A percentile compares a stretch with the other conserved stretches of the same genome.
Conservation (phyloP, 805 yeast genomes). For the Zygosaccharomyces pseudorouxii region DNA sequence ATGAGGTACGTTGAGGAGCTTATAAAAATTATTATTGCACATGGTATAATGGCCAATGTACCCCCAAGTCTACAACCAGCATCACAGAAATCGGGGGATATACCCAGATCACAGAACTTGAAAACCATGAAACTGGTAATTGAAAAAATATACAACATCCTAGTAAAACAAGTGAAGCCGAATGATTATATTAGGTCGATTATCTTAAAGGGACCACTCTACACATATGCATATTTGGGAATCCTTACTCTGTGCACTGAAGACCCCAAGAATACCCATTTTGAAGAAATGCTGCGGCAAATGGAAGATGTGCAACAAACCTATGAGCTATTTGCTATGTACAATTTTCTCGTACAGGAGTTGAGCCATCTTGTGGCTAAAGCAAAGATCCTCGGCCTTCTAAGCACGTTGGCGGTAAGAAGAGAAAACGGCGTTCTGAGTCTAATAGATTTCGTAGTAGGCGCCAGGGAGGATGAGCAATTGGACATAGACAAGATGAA, state of each 20-base stretch:
- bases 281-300: conserved; percentile 16
- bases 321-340: conserved; percentile 57
- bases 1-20: conserved; percentile 67
- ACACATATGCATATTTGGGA: conserved; percentile 52
- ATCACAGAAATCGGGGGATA: conserved; percentile 22
- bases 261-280: not conserved
- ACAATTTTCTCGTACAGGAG: conserved; percentile 52
- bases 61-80: conserved; percentile 60
- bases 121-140: conserved; percentile 18
- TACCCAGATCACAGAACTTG: conserved; percentile 17
- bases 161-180: conserved; percentile 15
- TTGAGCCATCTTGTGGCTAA: conserved; percentile 46
- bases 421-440: conserved; percentile 70
- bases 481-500: conserved; percentile 61
- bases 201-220: conserved; percentile 61
- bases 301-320: conserved; percentile 54
- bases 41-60: conserved; percentile 65
- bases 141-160: conserved; percentile 21
- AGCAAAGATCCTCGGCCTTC: conserved; percentile 42
- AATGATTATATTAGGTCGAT: conserved; percentile 36
- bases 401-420: conserved; percentile 51
- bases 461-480: conserved; percentile 64
- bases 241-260: conserved; percentile 21
- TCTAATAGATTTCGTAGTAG: conserved; percentile 70
- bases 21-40: conserved; percentile 58